phyloP scores from a whole-genome alignment of 805 yeast genomes.

The Candida verbasci region DNA sequence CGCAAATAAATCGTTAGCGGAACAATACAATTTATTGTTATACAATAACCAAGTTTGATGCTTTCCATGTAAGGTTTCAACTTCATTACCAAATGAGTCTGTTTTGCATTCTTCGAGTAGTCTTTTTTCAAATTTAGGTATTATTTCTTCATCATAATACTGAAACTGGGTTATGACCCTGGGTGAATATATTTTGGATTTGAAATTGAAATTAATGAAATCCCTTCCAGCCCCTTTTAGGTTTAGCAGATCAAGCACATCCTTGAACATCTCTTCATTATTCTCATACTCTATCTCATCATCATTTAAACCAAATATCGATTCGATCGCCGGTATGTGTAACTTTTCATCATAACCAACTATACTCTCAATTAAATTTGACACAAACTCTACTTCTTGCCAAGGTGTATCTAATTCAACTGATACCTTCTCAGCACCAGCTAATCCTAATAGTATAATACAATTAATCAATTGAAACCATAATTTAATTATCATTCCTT shows the following conservation, averaged over 20 bases:
- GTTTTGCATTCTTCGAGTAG: slow-evolving; percentile 18
- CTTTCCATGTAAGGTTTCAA: slow-evolving; percentile 16
- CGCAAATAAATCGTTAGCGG: slow-evolving; percentile 74
- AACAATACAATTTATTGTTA: slow-evolving; percentile 55
- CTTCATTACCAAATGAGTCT: slow-evolving; percentile 31
- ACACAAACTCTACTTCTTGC: slow-evolving; percentile 36
- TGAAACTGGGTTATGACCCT: slow-evolving; percentile 61
- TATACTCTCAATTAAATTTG: slow-evolving; percentile 41
- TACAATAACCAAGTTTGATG: slow-evolving; percentile 46
- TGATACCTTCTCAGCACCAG: not conserved
- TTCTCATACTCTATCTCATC: slow-evolving; percentile 12
- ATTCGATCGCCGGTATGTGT: slow-evolving; percentile 28
- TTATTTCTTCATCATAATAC: slow-evolving; percentile 37
- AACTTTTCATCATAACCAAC: slow-evolving; percentile 30
- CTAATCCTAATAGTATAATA: not conserved
- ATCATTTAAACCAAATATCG: slow-evolving; percentile 10
- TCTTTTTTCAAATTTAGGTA: slow-evolving; percentile 18
- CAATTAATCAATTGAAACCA: not conserved
- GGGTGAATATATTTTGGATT: slow-evolving; percentile 52
- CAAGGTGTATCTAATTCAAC: slow-evolving; percentile 29
- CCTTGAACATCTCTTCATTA: slow-evolving; percentile 5
- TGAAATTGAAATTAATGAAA: slow-evolving; percentile 41
- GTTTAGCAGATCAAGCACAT: slow-evolving; percentile 5
- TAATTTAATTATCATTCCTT: slow-evolving; percentile 1
- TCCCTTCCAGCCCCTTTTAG: slow-evolving; percentile 12